A percentile compares a stretch with the other conserved stretches of the same genome.
Conservation (phyloP, 148 eudicot genomes). For the Spergularia bocconei region DNA sequence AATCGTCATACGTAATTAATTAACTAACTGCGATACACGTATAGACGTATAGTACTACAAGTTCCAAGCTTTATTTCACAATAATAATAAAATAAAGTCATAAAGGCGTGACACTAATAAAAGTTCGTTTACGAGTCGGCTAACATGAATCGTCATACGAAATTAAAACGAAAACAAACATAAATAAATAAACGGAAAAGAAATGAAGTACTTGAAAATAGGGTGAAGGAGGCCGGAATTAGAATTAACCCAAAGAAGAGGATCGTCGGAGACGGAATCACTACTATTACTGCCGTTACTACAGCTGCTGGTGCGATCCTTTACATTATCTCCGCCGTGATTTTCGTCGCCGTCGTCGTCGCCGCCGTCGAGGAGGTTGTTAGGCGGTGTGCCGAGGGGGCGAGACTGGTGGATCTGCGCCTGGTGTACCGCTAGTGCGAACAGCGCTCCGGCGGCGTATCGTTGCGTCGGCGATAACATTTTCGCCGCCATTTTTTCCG, state of each 20-base stretch:
- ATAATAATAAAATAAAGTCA: too few species aligned
- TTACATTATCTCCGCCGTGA: conserved; percentile 3
- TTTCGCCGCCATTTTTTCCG: conserved; percentile 39
- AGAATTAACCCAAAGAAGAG: conserved; percentile 62
- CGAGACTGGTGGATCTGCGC: conserved; percentile 77
- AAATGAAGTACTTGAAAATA: conserved; percentile 48
- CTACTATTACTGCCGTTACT: conserved; percentile 45
- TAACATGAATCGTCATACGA: neutral
- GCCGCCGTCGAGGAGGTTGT: neutral
- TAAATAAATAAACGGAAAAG: neutral
- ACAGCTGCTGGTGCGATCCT: conserved; percentile 25
- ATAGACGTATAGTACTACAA: too few species aligned
- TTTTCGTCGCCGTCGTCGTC: conserved; percentile 15
- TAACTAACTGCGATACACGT: too few species aligned
- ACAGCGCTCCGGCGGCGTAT: conserved; percentile 74
- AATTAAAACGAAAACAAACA: neutral
- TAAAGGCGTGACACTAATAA: neutral
- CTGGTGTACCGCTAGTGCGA: conserved; percentile 67
- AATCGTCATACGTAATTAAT: neutral
- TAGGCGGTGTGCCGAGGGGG: conserved; percentile 37
- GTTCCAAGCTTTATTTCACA: too few species aligned
- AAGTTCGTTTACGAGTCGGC: neutral
- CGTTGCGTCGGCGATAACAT: conserved; percentile 57
- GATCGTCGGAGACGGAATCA: conserved; percentile 63
- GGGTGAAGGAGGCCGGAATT: conserved; percentile 70